Evolutionary conservation across 441 rosid genomes (phyloP).

Genomic region (Mallotus repandus): DNA sequence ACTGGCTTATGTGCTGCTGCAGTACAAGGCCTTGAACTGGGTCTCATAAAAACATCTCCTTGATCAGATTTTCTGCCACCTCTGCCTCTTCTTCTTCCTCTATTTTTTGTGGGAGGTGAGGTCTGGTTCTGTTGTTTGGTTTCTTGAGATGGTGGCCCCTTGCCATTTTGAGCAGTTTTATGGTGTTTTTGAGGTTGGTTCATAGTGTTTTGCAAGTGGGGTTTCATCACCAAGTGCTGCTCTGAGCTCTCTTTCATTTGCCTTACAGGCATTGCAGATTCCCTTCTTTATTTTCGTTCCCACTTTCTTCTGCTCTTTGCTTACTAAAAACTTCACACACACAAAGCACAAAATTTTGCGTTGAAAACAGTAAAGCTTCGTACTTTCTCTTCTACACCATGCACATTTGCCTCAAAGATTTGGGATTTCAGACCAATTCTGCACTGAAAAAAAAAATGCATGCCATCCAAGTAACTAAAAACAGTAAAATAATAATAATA

Average conservation of each 20-base stretch:
- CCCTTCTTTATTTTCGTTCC: conserved; percentile 3
- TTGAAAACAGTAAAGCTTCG: conserved; percentile 29
- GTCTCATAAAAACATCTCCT: conserved; percentile 77
- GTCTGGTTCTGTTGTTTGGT: conserved; percentile 47
- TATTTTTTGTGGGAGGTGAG: conserved; percentile 66
- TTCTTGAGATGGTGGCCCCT: conserved; percentile 53
- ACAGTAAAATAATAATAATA: conserved; percentile 18
- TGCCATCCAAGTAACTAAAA: conserved; percentile 41
- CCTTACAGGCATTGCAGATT: conserved; percentile 69
- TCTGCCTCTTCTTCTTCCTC: conserved; percentile 86
- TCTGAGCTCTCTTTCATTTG: conserved; percentile 82
- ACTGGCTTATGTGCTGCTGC: conserved; percentile 46
- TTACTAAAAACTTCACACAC: conserved; percentile 20
- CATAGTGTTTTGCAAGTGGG: conserved; percentile 62
- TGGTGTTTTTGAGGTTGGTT: conserved; percentile 52
- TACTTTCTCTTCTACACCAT: conserved; percentile 29
- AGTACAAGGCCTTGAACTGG: conserved; percentile 92
- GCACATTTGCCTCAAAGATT: conserved; percentile 25
- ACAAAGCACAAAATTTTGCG: conserved; percentile 20
- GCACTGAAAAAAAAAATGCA: conserved; percentile 31
- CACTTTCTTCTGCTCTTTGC: background rate
- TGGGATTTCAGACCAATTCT: conserved; percentile 14
- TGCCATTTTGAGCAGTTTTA: conserved; percentile 69
- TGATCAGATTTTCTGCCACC: conserved; percentile 95
- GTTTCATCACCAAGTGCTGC: conserved; percentile 66